Evolutionary conservation across 2,329 filamentous ascomycete species (phyloP).

Genomic region (Dryadomyces quercus-mongolicae): DNA sequence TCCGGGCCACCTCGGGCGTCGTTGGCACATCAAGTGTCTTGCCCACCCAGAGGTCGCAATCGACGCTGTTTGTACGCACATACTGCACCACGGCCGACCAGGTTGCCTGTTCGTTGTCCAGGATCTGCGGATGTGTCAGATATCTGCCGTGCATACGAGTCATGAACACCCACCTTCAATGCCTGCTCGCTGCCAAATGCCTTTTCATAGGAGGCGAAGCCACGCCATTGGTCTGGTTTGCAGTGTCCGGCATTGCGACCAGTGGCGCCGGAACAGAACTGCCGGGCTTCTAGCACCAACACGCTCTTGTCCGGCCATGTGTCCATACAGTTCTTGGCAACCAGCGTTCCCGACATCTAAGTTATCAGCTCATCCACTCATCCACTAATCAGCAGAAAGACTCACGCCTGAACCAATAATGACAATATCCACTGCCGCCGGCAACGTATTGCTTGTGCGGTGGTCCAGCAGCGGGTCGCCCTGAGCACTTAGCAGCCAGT

Average conservation of each 20-base stretch:
- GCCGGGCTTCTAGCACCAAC: conserved; percentile 1
- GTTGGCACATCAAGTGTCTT: conserved; percentile 1
- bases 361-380: neutral
- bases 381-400: neutral
- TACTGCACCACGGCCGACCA: conserved; percentile 1
- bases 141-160: neutral
- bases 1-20: neutral
- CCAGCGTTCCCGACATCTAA: neutral
- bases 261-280: conserved; percentile 3
- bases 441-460: neutral
- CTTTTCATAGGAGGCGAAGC: neutral
- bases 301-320: neutral
- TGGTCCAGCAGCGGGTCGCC: neutral
- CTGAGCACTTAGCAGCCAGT: conserved; percentile 3
- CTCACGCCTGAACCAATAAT: conserved; percentile 2
- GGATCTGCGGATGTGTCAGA: neutral
- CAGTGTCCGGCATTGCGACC: conserved; percentile 5
- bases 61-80: neutral
- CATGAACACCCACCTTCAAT: neutral
- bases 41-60: conserved; percentile 4
- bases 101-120: conserved; percentile 1
- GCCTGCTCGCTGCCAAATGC: neutral
- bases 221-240: conserved; percentile 2
- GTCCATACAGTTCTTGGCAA: neutral
- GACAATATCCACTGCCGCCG: neutral